Evolutionary conservation across 73 alveolate species (phyloP).

Genomic region (Symbiodinium natans): DNA sequence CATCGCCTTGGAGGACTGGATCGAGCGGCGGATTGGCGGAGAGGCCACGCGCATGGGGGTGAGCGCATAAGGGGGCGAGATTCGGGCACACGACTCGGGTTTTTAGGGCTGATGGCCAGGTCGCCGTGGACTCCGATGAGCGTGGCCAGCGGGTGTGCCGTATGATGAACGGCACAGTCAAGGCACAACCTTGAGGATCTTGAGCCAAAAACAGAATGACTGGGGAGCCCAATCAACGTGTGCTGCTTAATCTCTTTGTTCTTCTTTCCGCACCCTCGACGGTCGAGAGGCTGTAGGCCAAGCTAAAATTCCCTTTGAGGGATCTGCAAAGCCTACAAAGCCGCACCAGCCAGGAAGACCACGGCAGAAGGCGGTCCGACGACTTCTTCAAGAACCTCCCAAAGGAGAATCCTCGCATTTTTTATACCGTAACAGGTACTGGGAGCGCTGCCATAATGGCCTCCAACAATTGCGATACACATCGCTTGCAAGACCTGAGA

Average conservation of each 20-base stretch:
- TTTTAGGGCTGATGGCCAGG: neutral
- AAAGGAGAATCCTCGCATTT: neutral
- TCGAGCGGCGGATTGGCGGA: constrained; percentile 77
- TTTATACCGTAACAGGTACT: neutral
- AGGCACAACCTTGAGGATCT: too few relatives aligned
- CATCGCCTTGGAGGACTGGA: constrained; percentile 64
- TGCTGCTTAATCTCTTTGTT: neutral
- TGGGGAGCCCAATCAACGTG: neutral
- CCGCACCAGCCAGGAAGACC: constrained; percentile 9
- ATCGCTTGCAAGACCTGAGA: neutral
- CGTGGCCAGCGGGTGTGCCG: constrained; percentile 65
- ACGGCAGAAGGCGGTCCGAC: neutral
- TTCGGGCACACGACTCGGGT: too few relatives aligned
- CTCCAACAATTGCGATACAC: neutral
- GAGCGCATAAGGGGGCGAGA: too few relatives aligned
- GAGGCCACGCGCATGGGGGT: too few relatives aligned
- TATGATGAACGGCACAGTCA: neutral
- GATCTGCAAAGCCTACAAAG: too few relatives aligned
- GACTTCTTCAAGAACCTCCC: constrained; percentile 70
- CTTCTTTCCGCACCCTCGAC: neutral
- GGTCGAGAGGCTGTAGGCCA: neutral
- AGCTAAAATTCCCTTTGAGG: too few relatives aligned
- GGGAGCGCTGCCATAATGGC: neutral
- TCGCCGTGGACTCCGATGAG: constrained; percentile 45
- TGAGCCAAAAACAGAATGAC: neutral